Conservation (phyloP, 805 yeast species). For the Spathaspora boniae region DNA sequence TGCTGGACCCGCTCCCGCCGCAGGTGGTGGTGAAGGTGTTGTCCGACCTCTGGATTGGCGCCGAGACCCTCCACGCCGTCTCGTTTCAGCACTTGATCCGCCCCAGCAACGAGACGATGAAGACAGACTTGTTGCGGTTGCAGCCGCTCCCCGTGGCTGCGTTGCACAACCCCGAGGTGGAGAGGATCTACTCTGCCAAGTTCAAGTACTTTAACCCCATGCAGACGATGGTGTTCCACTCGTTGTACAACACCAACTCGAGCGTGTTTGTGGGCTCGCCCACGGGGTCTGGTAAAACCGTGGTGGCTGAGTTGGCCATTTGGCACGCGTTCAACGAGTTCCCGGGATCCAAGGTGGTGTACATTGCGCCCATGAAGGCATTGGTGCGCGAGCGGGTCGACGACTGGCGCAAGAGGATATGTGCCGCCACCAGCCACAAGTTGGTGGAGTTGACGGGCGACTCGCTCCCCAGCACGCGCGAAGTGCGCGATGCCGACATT, state of each 20-base stretch:
- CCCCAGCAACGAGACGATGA: conserved; percentile 83
- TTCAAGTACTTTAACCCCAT: conserved; percentile 94
- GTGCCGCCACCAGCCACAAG: conserved; percentile 42
- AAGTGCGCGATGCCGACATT: conserved; percentile 66
- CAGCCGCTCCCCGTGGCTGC: conserved; percentile 88
- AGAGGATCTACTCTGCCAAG: conserved; percentile 59
- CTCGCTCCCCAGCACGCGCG: conserved; percentile 67
- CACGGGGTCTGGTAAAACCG: conserved; percentile 97
- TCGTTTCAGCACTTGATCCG: conserved; percentile 87
- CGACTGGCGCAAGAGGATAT: conserved; percentile 65
- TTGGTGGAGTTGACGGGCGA: conserved; percentile 83
- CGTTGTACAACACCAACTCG: conserved; percentile 73
- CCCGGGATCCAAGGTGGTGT: conserved; percentile 78
- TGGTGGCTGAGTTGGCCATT: conserved; percentile 93
- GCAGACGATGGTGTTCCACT: conserved; percentile 96
- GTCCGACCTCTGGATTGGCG: conserved; percentile 88
- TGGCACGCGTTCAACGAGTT: conserved; percentile 90
- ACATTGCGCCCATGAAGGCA: conserved; percentile 89
- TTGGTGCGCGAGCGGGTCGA: conserved; percentile 79
- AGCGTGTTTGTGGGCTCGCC: conserved; percentile 95
- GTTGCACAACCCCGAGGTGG: conserved; percentile 62
- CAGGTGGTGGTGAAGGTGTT: conserved; percentile 77
- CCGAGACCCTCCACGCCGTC: conserved; percentile 70
- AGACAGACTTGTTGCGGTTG: conserved; percentile 72
- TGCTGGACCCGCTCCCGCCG: conserved; percentile 84